phyloP scores from a whole-genome alignment of 371 early-diverging fungal genomes.

The Lichtheimia ornata region DNA sequence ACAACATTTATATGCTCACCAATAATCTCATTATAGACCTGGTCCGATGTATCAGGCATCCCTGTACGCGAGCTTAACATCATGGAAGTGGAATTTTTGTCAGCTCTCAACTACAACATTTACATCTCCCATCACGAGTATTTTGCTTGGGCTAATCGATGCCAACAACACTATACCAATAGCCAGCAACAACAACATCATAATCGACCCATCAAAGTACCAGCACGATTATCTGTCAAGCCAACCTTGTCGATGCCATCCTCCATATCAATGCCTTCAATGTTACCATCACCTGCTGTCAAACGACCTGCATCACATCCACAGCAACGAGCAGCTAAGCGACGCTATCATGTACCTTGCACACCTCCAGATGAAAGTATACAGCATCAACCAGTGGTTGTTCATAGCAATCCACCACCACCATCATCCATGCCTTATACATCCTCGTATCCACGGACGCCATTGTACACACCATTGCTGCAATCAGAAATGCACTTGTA shows the following conservation, averaged over 20 bases:
- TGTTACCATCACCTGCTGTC: conserved; percentile 11
- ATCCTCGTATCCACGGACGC: conserved; percentile 15
- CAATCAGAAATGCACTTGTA: background rate
- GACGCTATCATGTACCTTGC: conserved; percentile 16
- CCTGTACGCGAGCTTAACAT: conserved; percentile 65
- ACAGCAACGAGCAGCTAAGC: conserved; percentile 3
- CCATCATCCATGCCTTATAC: background rate
- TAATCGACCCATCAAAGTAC: conserved; percentile 17
- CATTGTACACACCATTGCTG: conserved; percentile 12
- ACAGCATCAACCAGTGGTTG: background rate
- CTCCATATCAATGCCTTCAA: conserved; percentile 18
- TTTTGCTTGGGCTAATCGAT: conserved; percentile 39
- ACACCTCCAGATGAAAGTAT: conserved; percentile 20
- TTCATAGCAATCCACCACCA: background rate
- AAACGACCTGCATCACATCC: conserved; percentile 11
- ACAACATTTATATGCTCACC: background rate
- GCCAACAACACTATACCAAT: conserved; percentile 17
- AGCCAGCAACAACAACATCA: background rate
- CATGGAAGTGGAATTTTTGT: conserved; percentile 76
- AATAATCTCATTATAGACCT: conserved; percentile 45
- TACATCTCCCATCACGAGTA: conserved; percentile 41
- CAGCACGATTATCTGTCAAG: conserved; percentile 10
- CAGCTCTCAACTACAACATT: conserved; percentile 56
- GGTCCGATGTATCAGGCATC: conserved; percentile 73
- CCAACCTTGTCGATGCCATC: conserved; percentile 4